Percentiles rank a stretch among this genome's conserved stretches.
Conservation (phyloP, 2,329 filamentous ascomycete genomes). For the Colletotrichum orchidophilum region DNA sequence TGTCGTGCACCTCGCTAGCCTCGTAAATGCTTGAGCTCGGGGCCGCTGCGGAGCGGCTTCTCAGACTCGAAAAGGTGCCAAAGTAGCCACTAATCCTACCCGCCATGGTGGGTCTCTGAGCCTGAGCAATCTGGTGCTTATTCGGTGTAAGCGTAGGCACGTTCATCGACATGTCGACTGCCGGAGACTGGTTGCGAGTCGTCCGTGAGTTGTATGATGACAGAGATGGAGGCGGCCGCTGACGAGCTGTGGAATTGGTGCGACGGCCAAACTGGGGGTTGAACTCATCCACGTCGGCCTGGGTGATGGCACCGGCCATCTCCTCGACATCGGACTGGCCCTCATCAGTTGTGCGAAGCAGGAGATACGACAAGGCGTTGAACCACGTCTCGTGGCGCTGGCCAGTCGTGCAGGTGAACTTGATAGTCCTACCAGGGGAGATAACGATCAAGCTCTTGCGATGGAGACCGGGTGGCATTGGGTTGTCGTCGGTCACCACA, state of each 20-base stretch:
- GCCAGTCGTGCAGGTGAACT: slow-evolving; percentile 93
- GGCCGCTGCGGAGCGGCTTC: slow-evolving; percentile 59
- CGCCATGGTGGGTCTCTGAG: slow-evolving; percentile 50
- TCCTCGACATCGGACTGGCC: slow-evolving; percentile 70
- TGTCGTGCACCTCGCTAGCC: slow-evolving; percentile 74
- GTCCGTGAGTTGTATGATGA: slow-evolving; percentile 84
- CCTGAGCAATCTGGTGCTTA: slow-evolving; percentile 48
- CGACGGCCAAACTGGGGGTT: slow-evolving; percentile 69
- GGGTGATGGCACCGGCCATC: slow-evolving; percentile 64
- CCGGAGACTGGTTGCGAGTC: slow-evolving; percentile 72
- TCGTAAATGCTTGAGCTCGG: slow-evolving; percentile 64
- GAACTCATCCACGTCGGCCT: slow-evolving; percentile 79
- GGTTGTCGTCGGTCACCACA: slow-evolving; percentile 93
- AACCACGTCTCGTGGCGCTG: slow-evolving; percentile 99
- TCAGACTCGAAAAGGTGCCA: slow-evolving; percentile 64
- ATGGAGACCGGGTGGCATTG: slow-evolving; percentile 92
- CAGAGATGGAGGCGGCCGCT: slow-evolving; percentile 70
- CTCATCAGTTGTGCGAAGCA: slow-evolving; percentile 78
- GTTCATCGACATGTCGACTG: slow-evolving; percentile 57
- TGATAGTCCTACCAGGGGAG: slow-evolving; percentile 87
- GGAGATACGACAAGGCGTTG: slow-evolving; percentile 92
- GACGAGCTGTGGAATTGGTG: slow-evolving; percentile 47
- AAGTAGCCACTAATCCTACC: slow-evolving; percentile 70
- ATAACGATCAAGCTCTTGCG: slow-evolving; percentile 92
- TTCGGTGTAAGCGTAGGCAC: slow-evolving; percentile 67